Base-by-base conservation (phyloP, 345 rosid species). In the Citrus glauca region DNA sequence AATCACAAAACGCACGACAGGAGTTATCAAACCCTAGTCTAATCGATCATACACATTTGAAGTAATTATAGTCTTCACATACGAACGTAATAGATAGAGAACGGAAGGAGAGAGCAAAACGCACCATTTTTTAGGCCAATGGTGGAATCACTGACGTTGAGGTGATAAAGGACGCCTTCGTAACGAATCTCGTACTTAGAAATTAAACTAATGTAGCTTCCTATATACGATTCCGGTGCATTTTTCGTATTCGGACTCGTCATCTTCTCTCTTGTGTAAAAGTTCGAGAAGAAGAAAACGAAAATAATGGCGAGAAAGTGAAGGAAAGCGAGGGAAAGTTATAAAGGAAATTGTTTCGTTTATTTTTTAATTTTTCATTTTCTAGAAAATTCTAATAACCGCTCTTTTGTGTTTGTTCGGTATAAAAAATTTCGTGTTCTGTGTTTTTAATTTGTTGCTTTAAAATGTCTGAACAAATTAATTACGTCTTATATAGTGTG, bases 101-200 rank as follows among this genome's bases (percentile, higher is more conserved):
- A 20, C 28, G 30, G 30, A 20, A 20, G 50, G 32, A 22, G 63
- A 48, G 53, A 5, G 37, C 17, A 33, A 67, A 16, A 20, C 13
- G 45, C 77, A 90, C 91, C 90, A 71, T 82, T 82, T 71, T 60
- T 83, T 0, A 87, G 87, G 80, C 80, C 85, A 73, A 88, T 68
- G 68, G 78, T 71, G 30, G 86, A 82, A 50, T 84, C 89, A 9
- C 81, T 59, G 17, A 71, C 57, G 78, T 72, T 85, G 67, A 88
- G 62, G 64, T 35, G 24, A 63, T 61, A 83, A 5, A 88, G 84
- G 73, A 87, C 42, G 57, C 90, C 90, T 30, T 85, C 84, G 79
- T 84, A 90, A 65, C 89, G 88, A 79, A 83, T 66, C 57, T 80
- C 84, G 77, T 30, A 75, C 78, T 84, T 87, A 3, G 91, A 80